Evolutionary conservation across 1,284 basidiomycete genomes (phyloP).

Genomic region (Microbotryum violaceum): DNA sequence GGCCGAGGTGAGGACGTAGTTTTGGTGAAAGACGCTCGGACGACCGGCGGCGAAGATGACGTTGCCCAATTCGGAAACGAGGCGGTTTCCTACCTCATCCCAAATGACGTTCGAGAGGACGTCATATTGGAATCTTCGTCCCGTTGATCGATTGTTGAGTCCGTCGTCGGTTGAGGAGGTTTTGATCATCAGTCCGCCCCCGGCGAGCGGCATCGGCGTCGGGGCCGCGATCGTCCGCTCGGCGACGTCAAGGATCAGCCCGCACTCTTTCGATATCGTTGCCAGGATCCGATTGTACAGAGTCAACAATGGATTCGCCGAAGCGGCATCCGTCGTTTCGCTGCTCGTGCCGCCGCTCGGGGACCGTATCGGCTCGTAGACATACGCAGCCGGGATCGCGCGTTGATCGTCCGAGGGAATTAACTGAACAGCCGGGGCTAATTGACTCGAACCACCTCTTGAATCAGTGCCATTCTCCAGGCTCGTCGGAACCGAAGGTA

Average conservation of each 20-base stretch:
- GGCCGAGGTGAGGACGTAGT: constrained; percentile 71
- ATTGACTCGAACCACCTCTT: no score
- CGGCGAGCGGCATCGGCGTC: neutral
- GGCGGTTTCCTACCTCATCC: constrained; percentile 67
- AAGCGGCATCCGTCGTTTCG: neutral
- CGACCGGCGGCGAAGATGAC: constrained; percentile 82
- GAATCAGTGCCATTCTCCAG: neutral
- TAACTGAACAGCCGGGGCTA: neutral
- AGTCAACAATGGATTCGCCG: constrained; percentile 56
- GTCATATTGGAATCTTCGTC: constrained; percentile 54
- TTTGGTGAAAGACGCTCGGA: constrained; percentile 79
- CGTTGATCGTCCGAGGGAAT: neutral
- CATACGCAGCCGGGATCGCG: constrained; percentile 23
- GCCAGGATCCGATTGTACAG: constrained; percentile 74
- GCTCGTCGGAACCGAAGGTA: constrained; percentile 44
- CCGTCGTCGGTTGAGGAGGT: neutral
- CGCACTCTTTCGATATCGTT: constrained; percentile 64
- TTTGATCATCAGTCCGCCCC: neutral
- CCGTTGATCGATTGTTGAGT: neutral
- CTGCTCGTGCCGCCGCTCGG: constrained; percentile 41
- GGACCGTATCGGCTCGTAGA: constrained; percentile 20
- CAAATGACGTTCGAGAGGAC: constrained; percentile 81
- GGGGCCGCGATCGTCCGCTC: constrained; percentile 45
- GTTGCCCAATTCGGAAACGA: constrained; percentile 74
- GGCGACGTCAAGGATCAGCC: constrained; percentile 62